A percentile compares a stretch with the other conserved stretches of the same genome.
These are phyloP conservation scores for Saccharomycopsis lassenensis DNA, from an alignment of 805 yeast genomes.

Conservation along the genomic window DNA sequence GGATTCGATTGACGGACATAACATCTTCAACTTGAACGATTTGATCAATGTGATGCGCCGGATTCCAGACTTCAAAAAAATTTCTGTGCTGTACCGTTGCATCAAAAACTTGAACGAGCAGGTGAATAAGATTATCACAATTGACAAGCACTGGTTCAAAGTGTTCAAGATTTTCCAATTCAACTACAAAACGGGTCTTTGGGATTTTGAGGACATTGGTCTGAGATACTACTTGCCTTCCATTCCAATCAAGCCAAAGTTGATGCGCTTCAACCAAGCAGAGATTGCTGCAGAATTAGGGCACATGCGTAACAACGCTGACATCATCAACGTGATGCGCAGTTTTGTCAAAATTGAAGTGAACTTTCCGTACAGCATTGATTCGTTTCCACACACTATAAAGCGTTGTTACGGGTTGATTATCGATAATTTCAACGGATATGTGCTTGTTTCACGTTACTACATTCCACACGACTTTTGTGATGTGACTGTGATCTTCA, in stretches of 20 bases:
- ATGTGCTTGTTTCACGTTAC: conserved; percentile 17
- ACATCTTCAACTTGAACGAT: conserved; percentile 17
- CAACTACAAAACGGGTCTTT: conserved; percentile 18
- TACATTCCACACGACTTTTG: conserved; percentile 19
- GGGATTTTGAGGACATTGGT: conserved; percentile 18
- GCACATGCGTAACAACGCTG: conserved; percentile 14
- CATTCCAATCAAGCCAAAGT: conserved; percentile 17
- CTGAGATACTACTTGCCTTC: conserved; percentile 17
- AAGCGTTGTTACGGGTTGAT: conserved; percentile 18
- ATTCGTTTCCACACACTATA: conserved; percentile 17
- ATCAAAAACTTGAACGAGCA: conserved; percentile 18
- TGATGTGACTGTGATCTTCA: conserved; percentile 18
- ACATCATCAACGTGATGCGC: conserved; percentile 11
- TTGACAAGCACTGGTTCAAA: conserved; percentile 19
- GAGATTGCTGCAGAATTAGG: conserved; percentile 16
- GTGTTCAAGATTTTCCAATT: conserved; percentile 17
- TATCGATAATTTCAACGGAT: conserved; percentile 18
- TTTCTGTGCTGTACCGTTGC: conserved; percentile 17
- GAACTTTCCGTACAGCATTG: conserved; percentile 18
- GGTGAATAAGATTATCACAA: conserved; percentile 16
- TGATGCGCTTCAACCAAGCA: conserved; percentile 12
- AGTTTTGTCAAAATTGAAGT: conserved; percentile 19
- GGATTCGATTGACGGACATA: conserved; percentile 15
- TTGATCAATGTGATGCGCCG: conserved; percentile 17
- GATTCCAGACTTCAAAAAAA: conserved; percentile 18